phyloP scores from a whole-genome alignment of 1,284 basidiomycete species.

The Meira nashicola region DNA sequence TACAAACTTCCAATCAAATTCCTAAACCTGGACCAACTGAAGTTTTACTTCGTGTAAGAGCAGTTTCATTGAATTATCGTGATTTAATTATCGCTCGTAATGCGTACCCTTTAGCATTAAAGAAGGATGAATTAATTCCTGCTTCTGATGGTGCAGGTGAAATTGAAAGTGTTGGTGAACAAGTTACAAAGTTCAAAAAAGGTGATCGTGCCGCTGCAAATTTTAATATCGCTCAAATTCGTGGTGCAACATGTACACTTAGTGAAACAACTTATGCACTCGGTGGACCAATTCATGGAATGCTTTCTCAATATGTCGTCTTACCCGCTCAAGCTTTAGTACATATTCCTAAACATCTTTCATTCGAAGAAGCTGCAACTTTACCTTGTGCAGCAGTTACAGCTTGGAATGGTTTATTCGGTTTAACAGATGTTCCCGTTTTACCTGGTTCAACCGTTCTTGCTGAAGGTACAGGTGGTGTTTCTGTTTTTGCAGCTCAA shows the following conservation, averaged over 20 bases:
- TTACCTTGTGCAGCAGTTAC: conserved; percentile 59
- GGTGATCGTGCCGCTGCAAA: conserved; percentile 61
- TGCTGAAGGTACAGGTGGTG: conserved; percentile 62
- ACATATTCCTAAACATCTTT: conserved; percentile 54
- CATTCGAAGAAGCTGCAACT: conserved; percentile 59
- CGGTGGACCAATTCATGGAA: conserved; percentile 60
- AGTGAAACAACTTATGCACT: conserved; percentile 53
- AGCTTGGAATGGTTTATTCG: conserved; percentile 59
- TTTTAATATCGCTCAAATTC: conserved; percentile 46
- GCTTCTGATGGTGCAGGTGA: conserved; percentile 65
- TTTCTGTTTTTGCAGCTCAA: conserved; percentile 60
- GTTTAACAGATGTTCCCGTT: conserved; percentile 56
- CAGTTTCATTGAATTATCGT: conserved; percentile 54
- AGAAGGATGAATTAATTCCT: conserved; percentile 55
- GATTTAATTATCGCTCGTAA: conserved; percentile 36
- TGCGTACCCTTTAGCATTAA: conserved; percentile 25
- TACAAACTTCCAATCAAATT: conserved; percentile 24
- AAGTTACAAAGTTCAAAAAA: conserved; percentile 58
- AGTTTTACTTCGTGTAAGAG: conserved; percentile 50
- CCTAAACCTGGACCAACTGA: conserved; percentile 34
- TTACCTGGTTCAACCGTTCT: conserved; percentile 57
- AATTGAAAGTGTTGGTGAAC: conserved; percentile 59
- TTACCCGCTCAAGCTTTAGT: conserved; percentile 53
- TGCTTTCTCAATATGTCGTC: conserved; percentile 60
- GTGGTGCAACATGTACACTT: conserved; percentile 49